Evolutionary conservation across 2,329 filamentous ascomycete species (phyloP), one percentile per base, ranked within the genome.

Genomic region (Cordyceps farinosa): DNA sequence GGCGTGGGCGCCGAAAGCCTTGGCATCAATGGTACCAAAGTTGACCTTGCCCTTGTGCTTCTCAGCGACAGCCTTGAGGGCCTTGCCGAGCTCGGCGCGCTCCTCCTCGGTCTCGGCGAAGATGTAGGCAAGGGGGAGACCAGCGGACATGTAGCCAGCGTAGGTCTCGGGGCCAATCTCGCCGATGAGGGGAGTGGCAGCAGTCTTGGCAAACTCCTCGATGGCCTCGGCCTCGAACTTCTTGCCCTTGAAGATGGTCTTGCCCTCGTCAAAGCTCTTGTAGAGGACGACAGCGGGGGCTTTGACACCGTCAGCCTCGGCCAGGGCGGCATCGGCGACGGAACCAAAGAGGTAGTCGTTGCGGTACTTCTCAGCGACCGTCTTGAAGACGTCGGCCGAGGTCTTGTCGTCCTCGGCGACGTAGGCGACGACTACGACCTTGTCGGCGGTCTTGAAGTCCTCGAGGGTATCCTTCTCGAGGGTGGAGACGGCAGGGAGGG

Each of bases 111-210:
- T 93, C 82, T 97, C 93, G 68, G 94, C 89, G 79, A 99, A 98
- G 80, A 99, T 96, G 82, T 98, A 99, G 68, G 92, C 95, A 67
- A 99, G 88, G 66, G 95, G 95, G 70, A 98, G 84, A 69, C 91
- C 92, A 70, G 94, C 86, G 61, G 88, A 87, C 90, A 98, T 99
- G 85, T 99, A 99, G 74, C 85, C 87, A 66, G 90, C 85, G 83
- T 99, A 99, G 68, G 95, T 99, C 79, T 98, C 95, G 66, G 95
- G 95, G 71, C 94, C 94, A 70, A 99, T 90, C 82, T 97, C 95
- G 67, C 95, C 95, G 69, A 99, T 89, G 72, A 99, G 83, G 67
- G 95, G 95, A 65, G 90, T 96, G 70, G 93, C 88, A 65, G 92
- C 83, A 55, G 87, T 88, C 84, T 92, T 93, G 77, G 90, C 87